Conservation (phyloP, 371 early-diverging fungal species). For the Coemansia sp. region DNA sequence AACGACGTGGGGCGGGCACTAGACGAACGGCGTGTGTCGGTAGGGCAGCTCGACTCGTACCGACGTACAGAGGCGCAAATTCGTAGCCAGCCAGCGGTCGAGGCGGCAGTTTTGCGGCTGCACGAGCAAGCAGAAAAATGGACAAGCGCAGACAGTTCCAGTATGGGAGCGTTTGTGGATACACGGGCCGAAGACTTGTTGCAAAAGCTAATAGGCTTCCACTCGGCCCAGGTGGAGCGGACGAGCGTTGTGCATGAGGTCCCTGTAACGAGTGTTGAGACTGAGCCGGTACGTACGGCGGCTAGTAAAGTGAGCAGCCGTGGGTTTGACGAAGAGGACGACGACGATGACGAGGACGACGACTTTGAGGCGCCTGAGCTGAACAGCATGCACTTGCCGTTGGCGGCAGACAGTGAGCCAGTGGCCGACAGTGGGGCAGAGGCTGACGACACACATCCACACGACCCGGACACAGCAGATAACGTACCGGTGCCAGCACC, state of each 20-base stretch:
- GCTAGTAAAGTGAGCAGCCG: background rate
- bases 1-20: constrained; percentile 47
- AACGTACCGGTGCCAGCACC: background rate
- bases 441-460: background rate
- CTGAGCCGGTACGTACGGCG: too few relatives aligned
- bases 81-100: constrained; percentile 10
- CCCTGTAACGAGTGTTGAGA: too few relatives aligned
- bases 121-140: constrained; percentile 4
- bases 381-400: background rate
- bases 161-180: constrained; percentile 27
- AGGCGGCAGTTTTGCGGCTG: constrained; percentile 15
- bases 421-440: background rate
- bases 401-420: too few relatives aligned
- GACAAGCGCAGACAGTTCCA: background rate
- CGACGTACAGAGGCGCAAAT: constrained; percentile 8
- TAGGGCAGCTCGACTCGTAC: constrained; percentile 33
- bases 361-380: constrained; percentile 44
- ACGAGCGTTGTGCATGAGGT: background rate
- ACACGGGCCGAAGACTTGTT: constrained; percentile 30
- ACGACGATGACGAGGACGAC: constrained; percentile 40
- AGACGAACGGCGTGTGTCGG: constrained; percentile 33
- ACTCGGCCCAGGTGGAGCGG: constrained; percentile 4
- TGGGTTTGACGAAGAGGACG: constrained; percentile 10
- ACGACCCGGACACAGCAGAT: background rate
- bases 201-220: constrained; percentile 23